Evolutionary conservation across 2,329 filamentous ascomycete genomes (phyloP), one percentile per base, ranked within the genome.

Genomic region (Dothistroma septosporum): DNA sequence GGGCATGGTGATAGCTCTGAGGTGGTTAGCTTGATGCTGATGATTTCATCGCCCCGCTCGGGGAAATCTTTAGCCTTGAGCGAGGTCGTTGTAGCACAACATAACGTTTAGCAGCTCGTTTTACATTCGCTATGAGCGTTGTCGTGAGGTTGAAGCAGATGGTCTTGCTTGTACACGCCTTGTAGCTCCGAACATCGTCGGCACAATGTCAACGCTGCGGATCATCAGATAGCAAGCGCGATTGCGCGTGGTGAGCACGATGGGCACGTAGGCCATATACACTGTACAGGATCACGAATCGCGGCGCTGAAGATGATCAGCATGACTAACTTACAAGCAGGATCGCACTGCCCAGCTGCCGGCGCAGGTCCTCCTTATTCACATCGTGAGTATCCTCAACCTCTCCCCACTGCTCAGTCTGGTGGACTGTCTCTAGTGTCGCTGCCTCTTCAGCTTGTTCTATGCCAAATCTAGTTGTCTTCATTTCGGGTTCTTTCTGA

Each of bases 301-400:
- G 28, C 46, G n/a, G 24, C 16, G 41, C 41, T 19, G 41, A 35
- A 49, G 7, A 16, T 4, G 1, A 44, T 19, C 41, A 19, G 16
- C 12, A 8, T 5, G 11, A 28, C 55, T 62, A 74, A 57, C 69
- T 72, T 10, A 97, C 89, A 54, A 97, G 78, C 70, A 97, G 73
- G 16, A 96, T 82, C 11, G 91, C 90, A 73, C 91, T 95, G 14
- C 93, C 94, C 61, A 97, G 78, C 78, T 97, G 94, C 70, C 93
- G 83, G 72, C 86, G 84, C 66, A 97, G 69, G 76, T 99, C 94
- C 76, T 96, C 93, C 75, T 87, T 90, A 70, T 96, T 89, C 0
- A 99, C 94, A 79, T 99, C 94, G 77, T 99, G 94, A 31, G 92
- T 96, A 76, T 99, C 92, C 75, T 99, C 94, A 0, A 99, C 94